A percentile compares a stretch with the other conserved stretches of the same genome.
Conservation (phyloP, 2,329 filamentous ascomycete species). For the Paraconiothyrium brasiliense region DNA sequence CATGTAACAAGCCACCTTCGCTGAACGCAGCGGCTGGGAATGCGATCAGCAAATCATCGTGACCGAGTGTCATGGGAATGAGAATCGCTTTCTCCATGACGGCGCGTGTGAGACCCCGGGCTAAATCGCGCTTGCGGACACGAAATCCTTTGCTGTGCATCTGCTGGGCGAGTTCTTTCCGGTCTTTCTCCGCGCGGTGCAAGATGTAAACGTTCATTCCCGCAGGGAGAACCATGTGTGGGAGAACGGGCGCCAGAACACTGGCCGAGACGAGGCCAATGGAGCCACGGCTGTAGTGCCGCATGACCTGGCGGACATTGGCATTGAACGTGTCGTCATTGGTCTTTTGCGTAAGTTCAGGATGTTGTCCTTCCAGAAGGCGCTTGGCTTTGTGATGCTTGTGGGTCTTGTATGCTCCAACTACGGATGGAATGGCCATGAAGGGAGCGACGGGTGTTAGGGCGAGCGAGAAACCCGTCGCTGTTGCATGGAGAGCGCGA, state of each 20-base stretch:
- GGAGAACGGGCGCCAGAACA: not conserved
- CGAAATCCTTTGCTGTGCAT: not conserved
- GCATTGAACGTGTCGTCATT: not conserved
- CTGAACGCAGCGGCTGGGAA: not conserved
- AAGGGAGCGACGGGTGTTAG: not conserved
- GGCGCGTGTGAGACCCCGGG: not conserved
- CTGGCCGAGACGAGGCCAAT: not conserved
- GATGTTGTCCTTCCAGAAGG: not conserved
- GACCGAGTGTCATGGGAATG: constrained; percentile 8
- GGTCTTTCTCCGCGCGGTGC: constrained; percentile 1
- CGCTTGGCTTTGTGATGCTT: not conserved
- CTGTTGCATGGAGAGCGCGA: not conserved
- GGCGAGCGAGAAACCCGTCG: not conserved
- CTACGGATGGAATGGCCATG: not conserved
- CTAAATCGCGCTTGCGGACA: constrained; percentile 9
- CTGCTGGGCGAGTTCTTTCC: not conserved
- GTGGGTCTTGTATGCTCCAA: not conserved
- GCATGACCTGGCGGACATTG: constrained; percentile 9
- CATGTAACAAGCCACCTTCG: not conserved
- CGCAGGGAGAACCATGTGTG: constrained; percentile 11
- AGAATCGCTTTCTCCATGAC: constrained; percentile 10
- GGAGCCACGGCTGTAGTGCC: constrained; percentile 6
- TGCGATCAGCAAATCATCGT: constrained; percentile 9
- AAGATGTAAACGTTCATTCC: constrained; percentile 14
- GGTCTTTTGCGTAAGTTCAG: not conserved